These are phyloP conservation scores for Leccinum aurantiacum DNA, from an alignment of 768 basidiomycete species.

Conservation along the genomic window DNA sequence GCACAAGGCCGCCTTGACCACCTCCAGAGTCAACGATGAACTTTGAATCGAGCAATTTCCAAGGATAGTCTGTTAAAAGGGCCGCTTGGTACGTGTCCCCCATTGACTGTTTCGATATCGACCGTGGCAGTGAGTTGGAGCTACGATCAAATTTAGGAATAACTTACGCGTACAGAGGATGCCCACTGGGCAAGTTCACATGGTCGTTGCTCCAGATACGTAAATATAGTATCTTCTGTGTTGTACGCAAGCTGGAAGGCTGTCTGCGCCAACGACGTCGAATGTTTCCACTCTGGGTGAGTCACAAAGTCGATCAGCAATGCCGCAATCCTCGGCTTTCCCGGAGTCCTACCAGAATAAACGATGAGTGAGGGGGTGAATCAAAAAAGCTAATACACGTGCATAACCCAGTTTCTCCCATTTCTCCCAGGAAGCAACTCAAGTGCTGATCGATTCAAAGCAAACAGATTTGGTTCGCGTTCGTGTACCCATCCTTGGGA, in stretches of 20 bases:
- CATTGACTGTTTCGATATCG: conserved; percentile 1
- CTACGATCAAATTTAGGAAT: not conserved
- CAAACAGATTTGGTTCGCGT: not conserved
- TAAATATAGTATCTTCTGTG: not conserved
- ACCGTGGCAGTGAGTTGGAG: not conserved
- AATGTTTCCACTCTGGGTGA: conserved; percentile 6
- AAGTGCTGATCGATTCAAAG: not conserved
- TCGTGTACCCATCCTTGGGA: conserved; percentile 6
- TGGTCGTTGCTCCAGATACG: not conserved
- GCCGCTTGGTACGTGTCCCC: conserved; percentile 6
- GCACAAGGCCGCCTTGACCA: conserved; percentile 1
- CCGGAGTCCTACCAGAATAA: not conserved
- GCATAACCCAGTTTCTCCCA: conserved; percentile 7
- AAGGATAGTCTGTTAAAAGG: conserved; percentile 7
- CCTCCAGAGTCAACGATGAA: conserved; percentile 1
- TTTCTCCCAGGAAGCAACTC: not conserved
- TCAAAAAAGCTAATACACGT: not conserved
- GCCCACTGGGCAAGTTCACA: conserved; percentile 3
- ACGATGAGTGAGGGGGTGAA: not conserved
- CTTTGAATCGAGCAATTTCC: not conserved
- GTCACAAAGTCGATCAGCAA: conserved; percentile 4
- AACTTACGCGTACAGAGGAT: conserved; percentile 3
- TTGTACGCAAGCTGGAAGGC: conserved; percentile 4
- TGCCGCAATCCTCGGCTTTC: conserved; percentile 2
- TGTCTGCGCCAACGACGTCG: conserved; percentile 2